Percentiles rank a stretch among this genome's conserved stretches.
Conservation (phyloP, 2,329 filamentous ascomycete species). For the Cyphellophora europaea region DNA sequence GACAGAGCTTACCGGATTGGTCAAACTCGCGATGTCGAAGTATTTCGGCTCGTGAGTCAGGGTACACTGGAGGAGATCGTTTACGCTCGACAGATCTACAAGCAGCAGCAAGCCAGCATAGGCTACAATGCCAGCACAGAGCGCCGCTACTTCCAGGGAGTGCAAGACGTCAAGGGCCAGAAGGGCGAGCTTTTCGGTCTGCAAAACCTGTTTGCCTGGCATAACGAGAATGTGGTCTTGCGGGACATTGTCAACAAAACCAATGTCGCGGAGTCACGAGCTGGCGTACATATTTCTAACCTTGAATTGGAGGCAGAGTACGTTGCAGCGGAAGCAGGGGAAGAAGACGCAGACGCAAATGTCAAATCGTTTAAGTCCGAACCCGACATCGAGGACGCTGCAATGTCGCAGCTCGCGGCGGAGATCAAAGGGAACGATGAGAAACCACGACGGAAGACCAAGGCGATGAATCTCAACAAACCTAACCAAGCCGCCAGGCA, state of each 20-base stretch:
- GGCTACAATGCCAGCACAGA: conserved; percentile 89
- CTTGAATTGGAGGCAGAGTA: conserved; percentile 59
- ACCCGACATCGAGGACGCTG: conserved; percentile 50
- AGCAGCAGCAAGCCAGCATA: conserved; percentile 97
- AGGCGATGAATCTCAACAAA: conserved; percentile 15
- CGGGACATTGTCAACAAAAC: conserved; percentile 98
- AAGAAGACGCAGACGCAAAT: conserved; percentile 15
- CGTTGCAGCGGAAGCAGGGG: conserved; percentile 32
- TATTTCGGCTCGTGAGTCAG: conserved; percentile 81
- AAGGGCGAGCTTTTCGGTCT: conserved; percentile 94
- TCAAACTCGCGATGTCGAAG: conserved; percentile 85
- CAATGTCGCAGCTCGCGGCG: conserved; percentile 63
- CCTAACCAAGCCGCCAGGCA: conserved; percentile 28
- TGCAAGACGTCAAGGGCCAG: conserved; percentile 71
- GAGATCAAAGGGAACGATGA: conserved; percentile 41
- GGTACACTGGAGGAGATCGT: conserved; percentile 97
- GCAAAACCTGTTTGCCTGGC: conserved; percentile 74
- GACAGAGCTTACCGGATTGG: conserved; percentile 95
- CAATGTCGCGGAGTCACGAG: conserved; percentile 87
- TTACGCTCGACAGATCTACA: conserved; percentile 95
- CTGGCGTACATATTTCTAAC: conserved; percentile 70
- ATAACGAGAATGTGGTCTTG: conserved; percentile 62
- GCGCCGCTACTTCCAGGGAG: conserved; percentile 87
- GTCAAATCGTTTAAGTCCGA: conserved; percentile 16
- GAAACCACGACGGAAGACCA: conserved; percentile 21